Evolutionary conservation across 208 protist genomes (phyloP).

Genomic region (Crithidia bombi): DNA sequence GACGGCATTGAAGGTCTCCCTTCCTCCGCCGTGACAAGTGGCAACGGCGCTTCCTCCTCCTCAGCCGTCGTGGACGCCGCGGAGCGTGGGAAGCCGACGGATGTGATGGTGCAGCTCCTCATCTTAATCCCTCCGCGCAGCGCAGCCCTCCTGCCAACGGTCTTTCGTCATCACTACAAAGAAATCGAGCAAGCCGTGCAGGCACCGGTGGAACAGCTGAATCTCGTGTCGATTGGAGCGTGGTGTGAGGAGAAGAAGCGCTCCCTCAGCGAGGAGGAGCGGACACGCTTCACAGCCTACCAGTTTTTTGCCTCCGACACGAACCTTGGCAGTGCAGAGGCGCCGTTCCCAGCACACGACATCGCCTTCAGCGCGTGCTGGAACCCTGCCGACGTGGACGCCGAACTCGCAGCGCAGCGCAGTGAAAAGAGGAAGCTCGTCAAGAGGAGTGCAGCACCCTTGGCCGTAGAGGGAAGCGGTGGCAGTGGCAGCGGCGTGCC

Average conservation of each 20-base stretch:
- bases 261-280: slow-evolving; percentile 78
- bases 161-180: slow-evolving; percentile 59
- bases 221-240: slow-evolving; percentile 57
- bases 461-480: background rate
- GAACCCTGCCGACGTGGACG: slow-evolving; percentile 39
- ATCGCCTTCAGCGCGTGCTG: slow-evolving; percentile 73
- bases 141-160: slow-evolving; percentile 60
- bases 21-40: slow-evolving; percentile 1
- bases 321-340: slow-evolving; percentile 21
- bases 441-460: background rate
- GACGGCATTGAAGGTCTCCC: slow-evolving; percentile 33
- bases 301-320: slow-evolving; percentile 52
- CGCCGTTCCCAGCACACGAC: slow-evolving; percentile 51
- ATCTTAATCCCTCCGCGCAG: slow-evolving; percentile 73
- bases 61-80: slow-evolving; percentile 22
- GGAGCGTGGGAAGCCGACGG: slow-evolving; percentile 51
- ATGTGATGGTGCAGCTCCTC: slow-evolving; percentile 85
- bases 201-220: slow-evolving; percentile 73
- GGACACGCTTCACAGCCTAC: slow-evolving; percentile 74
- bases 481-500: slow-evolving; percentile 6
- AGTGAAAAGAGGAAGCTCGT: slow-evolving; percentile 4
- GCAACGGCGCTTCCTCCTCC: background rate
- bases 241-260: slow-evolving; percentile 76
- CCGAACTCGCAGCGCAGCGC: slow-evolving; percentile 22
- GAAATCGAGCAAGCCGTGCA: slow-evolving; percentile 69